Base-by-base conservation (phyloP, 2,329 filamentous ascomycete genomes). In the Paracorniculantispora psalliotae region DNA sequence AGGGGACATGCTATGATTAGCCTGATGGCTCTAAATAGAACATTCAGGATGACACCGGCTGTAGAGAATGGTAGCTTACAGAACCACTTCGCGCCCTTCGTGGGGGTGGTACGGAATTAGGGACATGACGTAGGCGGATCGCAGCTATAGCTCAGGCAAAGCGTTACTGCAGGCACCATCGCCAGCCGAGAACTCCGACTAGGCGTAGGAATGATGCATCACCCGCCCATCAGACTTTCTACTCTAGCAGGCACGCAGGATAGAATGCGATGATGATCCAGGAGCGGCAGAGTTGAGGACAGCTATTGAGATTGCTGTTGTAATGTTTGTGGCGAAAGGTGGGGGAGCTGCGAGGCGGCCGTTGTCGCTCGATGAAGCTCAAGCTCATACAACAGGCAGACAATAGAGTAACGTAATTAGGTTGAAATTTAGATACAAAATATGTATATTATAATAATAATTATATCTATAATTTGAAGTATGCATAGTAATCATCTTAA, bases 31-130 rank as follows among this genome's bases (percentile, higher is more conserved):
- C 17, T 4, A 9, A 15, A n/a, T 25, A 12, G n/a, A 15, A 52
- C 35, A 46, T 5, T 25, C 3, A n/a, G 2, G 47, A 33, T 37
- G 17, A 26, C 12, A 10, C 23, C 12, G 15, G 47, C 19, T n/a
- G 51, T n/a, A n/a, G n/a, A n/a, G n/a, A n/a, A 23, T 6, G 23
- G 28, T n/a, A 66, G 81, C 89, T 68, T 81, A 92, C 89, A 94
- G 79, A 41, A 93, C 90, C 65, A 94, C 85, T 70, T 92, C 88
- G 66, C 88, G 84, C 66, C 87, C 88, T 67, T 91, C 89, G 62
- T 82, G 82, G 51, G 86, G 83, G 58, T 84, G 82, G 69, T 92
- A 93, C 4, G 90, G 90, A 63, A 94, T 87, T 67, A 94, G 78
- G 65, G 89, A 92, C 81, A 85, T 77, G 60, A 62, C 64, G 59